Evolutionary conservation across 352 stramenopile species (phyloP).

Genomic region (Globisporangium acanthophoron): DNA sequence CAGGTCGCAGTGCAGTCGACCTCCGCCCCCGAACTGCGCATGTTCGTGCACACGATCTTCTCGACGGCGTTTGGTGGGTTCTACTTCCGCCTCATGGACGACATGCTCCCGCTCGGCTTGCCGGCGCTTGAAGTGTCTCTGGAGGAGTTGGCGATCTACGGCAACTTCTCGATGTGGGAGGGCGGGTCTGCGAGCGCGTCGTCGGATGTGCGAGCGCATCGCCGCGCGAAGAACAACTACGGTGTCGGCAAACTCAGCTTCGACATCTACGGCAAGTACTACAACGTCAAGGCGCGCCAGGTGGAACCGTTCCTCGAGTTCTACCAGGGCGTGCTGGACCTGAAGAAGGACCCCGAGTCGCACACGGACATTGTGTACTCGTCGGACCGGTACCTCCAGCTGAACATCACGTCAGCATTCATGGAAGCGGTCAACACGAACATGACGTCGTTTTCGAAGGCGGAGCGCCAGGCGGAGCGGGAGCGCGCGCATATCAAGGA

Average conservation of each 20-base stretch:
- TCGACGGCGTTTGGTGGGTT: constrained; percentile 84
- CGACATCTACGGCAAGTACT: constrained; percentile 86
- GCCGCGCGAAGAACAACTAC: constrained; percentile 56
- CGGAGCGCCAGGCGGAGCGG: constrained; percentile 32
- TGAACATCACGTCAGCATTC: constrained; percentile 82
- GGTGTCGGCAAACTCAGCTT: constrained; percentile 74
- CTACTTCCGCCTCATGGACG: constrained; percentile 82
- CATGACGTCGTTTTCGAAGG: constrained; percentile 58
- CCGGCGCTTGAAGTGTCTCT: constrained; percentile 77
- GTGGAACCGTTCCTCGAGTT: constrained; percentile 85
- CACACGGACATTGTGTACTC: constrained; percentile 67
- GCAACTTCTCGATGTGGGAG: constrained; percentile 71
- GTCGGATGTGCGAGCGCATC: constrained; percentile 33
- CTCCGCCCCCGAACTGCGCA: constrained; percentile 23
- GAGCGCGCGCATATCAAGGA: constrained; percentile 78
- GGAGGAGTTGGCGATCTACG: constrained; percentile 73
- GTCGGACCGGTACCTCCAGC: constrained; percentile 80
- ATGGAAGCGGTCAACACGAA: constrained; percentile 77
- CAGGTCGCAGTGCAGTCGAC: background rate
- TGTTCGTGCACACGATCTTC: constrained; percentile 76
- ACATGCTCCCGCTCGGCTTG: constrained; percentile 64
- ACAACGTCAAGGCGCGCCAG: constrained; percentile 71
- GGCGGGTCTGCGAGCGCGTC: constrained; percentile 20
- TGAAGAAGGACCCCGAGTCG: constrained; percentile 67
- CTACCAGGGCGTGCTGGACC: constrained; percentile 70